Evolutionary conservation across 2,329 filamentous ascomycete species (phyloP).

Genomic region (Fusarium devonianum): DNA sequence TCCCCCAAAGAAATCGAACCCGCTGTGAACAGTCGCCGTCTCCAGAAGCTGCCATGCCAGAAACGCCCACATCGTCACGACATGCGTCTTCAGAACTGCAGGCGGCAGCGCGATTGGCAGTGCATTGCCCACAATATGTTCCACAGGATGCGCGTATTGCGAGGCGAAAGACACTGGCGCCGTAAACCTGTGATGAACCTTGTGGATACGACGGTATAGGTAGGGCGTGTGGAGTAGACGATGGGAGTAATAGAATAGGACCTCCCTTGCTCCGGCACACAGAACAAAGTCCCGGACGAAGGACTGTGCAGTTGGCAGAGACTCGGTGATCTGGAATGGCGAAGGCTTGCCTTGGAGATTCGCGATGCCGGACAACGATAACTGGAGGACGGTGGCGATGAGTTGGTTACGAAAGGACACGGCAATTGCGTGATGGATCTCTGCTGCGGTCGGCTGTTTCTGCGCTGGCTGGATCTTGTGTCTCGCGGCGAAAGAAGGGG

Average conservation of each 20-base stretch:
- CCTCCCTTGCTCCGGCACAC: slow-evolving; percentile 54
- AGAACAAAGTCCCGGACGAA: slow-evolving; percentile 52
- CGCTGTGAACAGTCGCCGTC: slow-evolving; percentile 63
- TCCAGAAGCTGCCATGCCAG: slow-evolving; percentile 57
- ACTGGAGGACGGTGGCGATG: slow-evolving; percentile 47
- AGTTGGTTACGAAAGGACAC: slow-evolving; percentile 58
- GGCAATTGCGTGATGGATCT: slow-evolving; percentile 53
- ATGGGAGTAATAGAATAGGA: slow-evolving; percentile 64
- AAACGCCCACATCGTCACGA: slow-evolving; percentile 62
- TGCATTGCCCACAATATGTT: slow-evolving; percentile 62
- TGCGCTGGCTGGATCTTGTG: slow-evolving; percentile 63
- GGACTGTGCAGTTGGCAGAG: slow-evolving; percentile 47
- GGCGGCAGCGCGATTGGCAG: slow-evolving; percentile 60
- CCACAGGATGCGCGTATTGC: slow-evolving; percentile 64
- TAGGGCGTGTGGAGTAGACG: slow-evolving; percentile 58
- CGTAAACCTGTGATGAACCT: slow-evolving; percentile 63
- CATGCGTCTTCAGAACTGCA: slow-evolving; percentile 54
- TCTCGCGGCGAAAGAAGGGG: slow-evolving; percentile 56
- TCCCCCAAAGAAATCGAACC: slow-evolving; percentile 61
- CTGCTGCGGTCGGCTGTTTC: slow-evolving; percentile 54
- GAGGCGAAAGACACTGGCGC: slow-evolving; percentile 63
- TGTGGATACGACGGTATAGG: slow-evolving; percentile 61
- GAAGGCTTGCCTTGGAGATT: slow-evolving; percentile 31
- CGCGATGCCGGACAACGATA: slow-evolving; percentile 30
- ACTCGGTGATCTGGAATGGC: slow-evolving; percentile 49